Percentiles rank a stretch among this genome's conserved stretches.
Evolutionary conservation across 352 stramenopile species (phyloP).

Genomic region (Pythium pyrilobum): DNA sequence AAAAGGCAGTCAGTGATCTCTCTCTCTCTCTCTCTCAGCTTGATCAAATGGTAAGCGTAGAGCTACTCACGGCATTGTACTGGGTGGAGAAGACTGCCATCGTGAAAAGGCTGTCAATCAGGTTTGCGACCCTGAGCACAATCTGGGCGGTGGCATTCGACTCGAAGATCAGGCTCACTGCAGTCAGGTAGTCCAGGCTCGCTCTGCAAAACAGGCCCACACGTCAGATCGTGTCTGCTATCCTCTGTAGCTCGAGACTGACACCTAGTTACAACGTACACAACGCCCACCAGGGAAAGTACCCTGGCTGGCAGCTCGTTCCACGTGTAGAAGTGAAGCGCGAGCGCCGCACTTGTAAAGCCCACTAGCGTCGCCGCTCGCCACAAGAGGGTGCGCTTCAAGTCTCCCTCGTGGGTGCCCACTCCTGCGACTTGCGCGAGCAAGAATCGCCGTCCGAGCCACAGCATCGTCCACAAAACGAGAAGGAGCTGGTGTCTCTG

Average conservation of each 20-base stretch:
- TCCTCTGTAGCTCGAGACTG: background rate
- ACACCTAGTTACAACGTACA: background rate
- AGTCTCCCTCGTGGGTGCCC: background rate
- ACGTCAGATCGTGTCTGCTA: background rate
- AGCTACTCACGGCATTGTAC: constrained; percentile 20
- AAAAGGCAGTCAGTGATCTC: background rate
- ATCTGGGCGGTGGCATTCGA: background rate
- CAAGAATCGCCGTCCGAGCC: constrained; percentile 30
- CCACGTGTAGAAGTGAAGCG: background rate
- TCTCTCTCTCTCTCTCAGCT: too few relatives aligned
- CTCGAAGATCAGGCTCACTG: background rate
- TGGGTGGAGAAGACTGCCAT: constrained; percentile 30
- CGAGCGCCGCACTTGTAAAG: background rate
- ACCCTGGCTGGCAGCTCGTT: background rate
- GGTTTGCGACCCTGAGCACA: background rate
- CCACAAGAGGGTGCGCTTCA: background rate
- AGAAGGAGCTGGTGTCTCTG: constrained; percentile 23
- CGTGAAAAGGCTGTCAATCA: constrained; percentile 17
- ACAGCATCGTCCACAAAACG: constrained; percentile 28
- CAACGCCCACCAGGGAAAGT: background rate
- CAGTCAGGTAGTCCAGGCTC: too few relatives aligned
- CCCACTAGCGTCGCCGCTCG: background rate
- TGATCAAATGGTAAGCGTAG: background rate
- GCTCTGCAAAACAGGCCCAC: background rate
- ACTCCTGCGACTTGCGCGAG: constrained; percentile 2